Conservation (phyloP, 2,329 filamentous ascomycete genomes). For the Aspergillus sergii region DNA sequence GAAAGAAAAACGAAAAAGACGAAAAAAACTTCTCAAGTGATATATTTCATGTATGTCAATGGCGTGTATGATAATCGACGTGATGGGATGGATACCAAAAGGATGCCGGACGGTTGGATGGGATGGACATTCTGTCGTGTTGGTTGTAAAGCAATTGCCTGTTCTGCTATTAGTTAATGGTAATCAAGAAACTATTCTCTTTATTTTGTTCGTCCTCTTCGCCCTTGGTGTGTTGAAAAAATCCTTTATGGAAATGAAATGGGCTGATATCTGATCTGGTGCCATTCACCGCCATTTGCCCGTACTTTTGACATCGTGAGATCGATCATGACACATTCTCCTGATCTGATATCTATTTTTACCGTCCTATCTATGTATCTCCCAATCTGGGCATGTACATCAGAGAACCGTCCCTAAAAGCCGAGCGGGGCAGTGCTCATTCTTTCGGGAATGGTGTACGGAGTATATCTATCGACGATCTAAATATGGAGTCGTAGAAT, state of each 20-base stretch:
- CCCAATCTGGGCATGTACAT: not conserved
- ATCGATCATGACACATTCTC: constrained; percentile 17
- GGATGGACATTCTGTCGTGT: constrained; percentile 4
- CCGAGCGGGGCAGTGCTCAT: not conserved
- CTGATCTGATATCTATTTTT: not conserved
- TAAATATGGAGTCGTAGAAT: not conserved
- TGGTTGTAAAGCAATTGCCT: constrained; percentile 5
- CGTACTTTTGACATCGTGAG: constrained; percentile 26
- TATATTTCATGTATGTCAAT: constrained; percentile 9
- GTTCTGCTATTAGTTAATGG: constrained; percentile 4
- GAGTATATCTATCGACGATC: not conserved
- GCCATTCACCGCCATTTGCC: constrained; percentile 12
- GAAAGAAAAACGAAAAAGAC: not conserved
- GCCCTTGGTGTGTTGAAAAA: not conserved
- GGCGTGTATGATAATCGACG: constrained; percentile 13
- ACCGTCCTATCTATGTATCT: not conserved
- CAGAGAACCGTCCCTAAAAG: not conserved
- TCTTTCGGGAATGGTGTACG: not conserved
- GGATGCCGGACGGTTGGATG: not conserved
- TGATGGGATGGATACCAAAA: constrained; percentile 10
- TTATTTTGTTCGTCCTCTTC: not conserved
- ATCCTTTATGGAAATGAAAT: not conserved
- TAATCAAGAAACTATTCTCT: not conserved
- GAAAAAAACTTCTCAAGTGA: constrained; percentile 5
- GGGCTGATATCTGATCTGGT: not conserved